Evolutionary conservation across 139 green algal species (phyloP).

Genomic region (Dunaliella sp.): DNA sequence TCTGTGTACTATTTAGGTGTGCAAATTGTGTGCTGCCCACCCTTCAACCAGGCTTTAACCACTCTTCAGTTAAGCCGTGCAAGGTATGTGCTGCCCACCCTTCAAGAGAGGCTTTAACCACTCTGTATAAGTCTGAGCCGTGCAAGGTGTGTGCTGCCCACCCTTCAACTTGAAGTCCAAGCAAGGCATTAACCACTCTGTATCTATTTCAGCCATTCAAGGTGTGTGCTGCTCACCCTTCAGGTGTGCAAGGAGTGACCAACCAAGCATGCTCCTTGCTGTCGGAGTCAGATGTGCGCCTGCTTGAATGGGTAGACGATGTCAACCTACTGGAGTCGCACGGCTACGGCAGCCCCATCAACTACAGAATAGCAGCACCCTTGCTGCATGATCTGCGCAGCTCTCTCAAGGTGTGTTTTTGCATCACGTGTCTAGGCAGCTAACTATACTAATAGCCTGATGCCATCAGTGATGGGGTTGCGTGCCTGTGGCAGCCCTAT

Average conservation of each 20-base stretch:
- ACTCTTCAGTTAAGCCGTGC: no score
- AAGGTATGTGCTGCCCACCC: no score
- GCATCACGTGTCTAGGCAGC: no score
- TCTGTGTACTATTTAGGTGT: no score
- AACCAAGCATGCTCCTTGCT: conserved; percentile 22
- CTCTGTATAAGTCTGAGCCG: no score
- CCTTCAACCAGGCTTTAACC: not conserved
- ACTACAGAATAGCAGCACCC: conserved; percentile 39
- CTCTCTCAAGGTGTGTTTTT: conserved; percentile 16
- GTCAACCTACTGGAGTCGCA: conserved; percentile 50
- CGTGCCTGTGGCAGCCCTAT: not conserved
- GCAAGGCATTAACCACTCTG: not conserved
- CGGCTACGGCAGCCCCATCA: conserved; percentile 36
- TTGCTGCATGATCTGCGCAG: conserved; percentile 27
- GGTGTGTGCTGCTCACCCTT: no score
- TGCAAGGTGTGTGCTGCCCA: not conserved
- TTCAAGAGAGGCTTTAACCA: no score
- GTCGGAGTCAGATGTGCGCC: not conserved
- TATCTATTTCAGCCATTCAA: no score
- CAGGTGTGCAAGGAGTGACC: not conserved
- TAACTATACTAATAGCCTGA: no score
- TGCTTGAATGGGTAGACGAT: conserved; percentile 63
- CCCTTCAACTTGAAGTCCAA: no score
- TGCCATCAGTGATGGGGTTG: no score
- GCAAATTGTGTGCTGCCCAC: not conserved